Conservation (phyloP, 208 protist genomes). For the Trypanosoma vivax region DNA sequence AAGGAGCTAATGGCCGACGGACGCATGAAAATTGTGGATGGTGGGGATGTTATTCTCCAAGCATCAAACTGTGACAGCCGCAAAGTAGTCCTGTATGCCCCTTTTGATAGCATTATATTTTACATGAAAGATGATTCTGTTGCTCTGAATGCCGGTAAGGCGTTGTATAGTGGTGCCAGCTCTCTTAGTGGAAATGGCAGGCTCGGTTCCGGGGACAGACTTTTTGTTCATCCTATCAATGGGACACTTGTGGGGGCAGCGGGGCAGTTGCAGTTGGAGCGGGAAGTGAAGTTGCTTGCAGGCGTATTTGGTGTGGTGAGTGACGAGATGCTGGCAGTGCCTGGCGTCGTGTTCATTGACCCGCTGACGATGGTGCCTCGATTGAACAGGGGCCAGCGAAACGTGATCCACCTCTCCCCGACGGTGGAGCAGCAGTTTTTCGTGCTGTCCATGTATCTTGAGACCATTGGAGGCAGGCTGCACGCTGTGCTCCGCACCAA, state of each 20-base stretch:
- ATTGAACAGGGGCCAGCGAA: not conserved
- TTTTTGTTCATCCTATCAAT: not conserved
- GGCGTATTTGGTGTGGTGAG: conserved; percentile 1
- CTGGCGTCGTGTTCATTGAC: conserved; percentile 2
- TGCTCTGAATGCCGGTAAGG: not conserved
- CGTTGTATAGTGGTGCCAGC: not conserved
- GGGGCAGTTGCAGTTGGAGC: not conserved
- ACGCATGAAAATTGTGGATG: not conserved
- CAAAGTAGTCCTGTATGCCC: not conserved
- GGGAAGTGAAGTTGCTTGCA: not conserved
- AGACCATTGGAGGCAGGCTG: not conserved
- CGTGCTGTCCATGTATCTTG: not conserved
- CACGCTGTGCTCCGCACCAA: not conserved
- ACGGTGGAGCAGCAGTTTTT: conserved; percentile 9
- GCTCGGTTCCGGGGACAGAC: not conserved
- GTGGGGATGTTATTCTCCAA: not conserved
- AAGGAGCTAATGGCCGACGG: conserved; percentile 3
- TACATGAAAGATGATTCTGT: not conserved
- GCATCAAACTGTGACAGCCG: not conserved
- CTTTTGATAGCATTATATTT: not conserved
- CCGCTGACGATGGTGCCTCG: not conserved
- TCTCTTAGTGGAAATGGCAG: not conserved
- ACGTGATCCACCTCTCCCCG: conserved; percentile 1
- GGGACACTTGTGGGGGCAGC: not conserved
- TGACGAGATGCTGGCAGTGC: not conserved